Evolutionary conservation across 2,329 filamentous ascomycete species (phyloP).

Genomic region (Ilyonectria destructans): DNA sequence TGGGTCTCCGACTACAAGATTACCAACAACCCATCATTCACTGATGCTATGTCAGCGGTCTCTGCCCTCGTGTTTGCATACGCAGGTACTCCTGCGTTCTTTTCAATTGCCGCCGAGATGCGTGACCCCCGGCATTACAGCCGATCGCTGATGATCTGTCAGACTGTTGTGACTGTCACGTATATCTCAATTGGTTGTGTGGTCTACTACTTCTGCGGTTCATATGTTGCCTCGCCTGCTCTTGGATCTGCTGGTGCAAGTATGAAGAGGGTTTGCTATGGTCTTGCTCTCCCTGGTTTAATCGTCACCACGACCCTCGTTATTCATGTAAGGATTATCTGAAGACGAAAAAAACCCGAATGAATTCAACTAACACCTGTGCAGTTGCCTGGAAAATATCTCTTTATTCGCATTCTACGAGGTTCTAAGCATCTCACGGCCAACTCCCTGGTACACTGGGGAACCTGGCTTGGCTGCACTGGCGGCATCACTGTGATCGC

Average conservation of each 20-base stretch:
- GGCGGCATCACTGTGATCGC: background rate
- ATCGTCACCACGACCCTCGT: slow-evolving; percentile 40
- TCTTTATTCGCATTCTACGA: background rate
- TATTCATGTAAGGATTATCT: slow-evolving; percentile 43
- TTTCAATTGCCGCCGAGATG: slow-evolving; percentile 49
- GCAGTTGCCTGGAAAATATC: background rate
- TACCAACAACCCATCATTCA: background rate
- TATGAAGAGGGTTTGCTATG: slow-evolving; percentile 62
- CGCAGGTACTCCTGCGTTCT: slow-evolving; percentile 51
- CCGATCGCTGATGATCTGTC: slow-evolving; percentile 39
- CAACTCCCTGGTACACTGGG: background rate
- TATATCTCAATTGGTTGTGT: slow-evolving; percentile 53
- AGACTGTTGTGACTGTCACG: slow-evolving; percentile 46
- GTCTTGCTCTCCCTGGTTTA: slow-evolving; percentile 48
- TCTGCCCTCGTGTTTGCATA: background rate
- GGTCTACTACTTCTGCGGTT: slow-evolving; percentile 62
- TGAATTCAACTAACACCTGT: background rate
- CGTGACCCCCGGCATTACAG: slow-evolving; percentile 43
- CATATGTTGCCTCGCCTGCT: slow-evolving; percentile 61
- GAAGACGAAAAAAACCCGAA: background rate
- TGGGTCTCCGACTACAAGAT: slow-evolving; percentile 2
- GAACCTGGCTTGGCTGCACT: background rate
- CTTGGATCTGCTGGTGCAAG: slow-evolving; percentile 59
- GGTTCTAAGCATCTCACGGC: background rate
- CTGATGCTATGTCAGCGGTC: background rate